Evolutionary conservation across 1,139 yeast species (phyloP).

Genomic region (Meyerozyma elateridarum): DNA sequence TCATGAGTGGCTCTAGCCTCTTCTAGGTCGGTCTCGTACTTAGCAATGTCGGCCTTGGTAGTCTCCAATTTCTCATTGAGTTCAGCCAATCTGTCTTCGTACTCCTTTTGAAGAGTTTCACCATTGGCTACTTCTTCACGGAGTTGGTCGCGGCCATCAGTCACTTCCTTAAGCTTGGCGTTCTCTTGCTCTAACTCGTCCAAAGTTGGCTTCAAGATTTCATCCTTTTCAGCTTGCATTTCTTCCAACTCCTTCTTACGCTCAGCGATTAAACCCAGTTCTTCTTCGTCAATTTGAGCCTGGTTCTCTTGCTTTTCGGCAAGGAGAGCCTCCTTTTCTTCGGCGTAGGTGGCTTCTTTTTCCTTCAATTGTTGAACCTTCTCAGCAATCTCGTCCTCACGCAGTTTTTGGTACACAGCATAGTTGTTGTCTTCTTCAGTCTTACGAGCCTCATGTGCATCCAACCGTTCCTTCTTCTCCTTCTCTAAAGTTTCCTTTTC

Average conservation of each 20-base stretch:
- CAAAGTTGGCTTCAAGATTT: conserved; percentile 35
- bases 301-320: conserved; percentile 37
- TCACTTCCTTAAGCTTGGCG: conserved; percentile 34
- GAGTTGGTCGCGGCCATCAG: conserved; percentile 36
- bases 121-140: conserved; percentile 30
- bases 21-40: conserved; percentile 28
- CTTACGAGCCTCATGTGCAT: conserved; percentile 37
- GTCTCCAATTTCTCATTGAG: conserved; percentile 34
- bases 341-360: conserved; percentile 29
- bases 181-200: conserved; percentile 38
- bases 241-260: conserved; percentile 42
- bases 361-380: conserved; percentile 32
- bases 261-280: conserved; percentile 33
- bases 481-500: conserved; percentile 35
- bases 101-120: conserved; percentile 30
- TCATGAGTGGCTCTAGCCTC: conserved; percentile 27
- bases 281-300: conserved; percentile 40
- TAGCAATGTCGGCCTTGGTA: conserved; percentile 35
- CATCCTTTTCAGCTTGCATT: conserved; percentile 45
- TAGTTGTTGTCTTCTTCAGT: conserved; percentile 36
- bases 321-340: conserved; percentile 35
- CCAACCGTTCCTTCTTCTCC: conserved; percentile 35
- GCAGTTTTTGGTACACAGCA: conserved; percentile 25
- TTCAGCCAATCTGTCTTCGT: conserved; percentile 30
- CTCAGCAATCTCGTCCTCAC: conserved; percentile 34